Percentiles rank a stretch among this genome's conserved stretches.
Conservation (phyloP, 768 basidiomycete species). For the Lactarius hengduanensis region DNA sequence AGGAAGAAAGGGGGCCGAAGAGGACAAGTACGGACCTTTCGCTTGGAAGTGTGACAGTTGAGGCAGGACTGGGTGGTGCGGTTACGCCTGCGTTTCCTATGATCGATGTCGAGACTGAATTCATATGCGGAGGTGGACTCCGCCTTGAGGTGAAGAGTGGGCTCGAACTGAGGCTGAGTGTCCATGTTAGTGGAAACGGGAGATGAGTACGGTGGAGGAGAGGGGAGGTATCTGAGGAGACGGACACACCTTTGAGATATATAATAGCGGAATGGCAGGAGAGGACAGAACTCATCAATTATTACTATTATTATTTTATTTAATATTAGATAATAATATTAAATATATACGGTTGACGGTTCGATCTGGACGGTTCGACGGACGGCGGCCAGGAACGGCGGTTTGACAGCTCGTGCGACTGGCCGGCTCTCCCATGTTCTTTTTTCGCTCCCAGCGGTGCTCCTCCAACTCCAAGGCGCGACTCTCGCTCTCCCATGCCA, state of each 20-base stretch:
- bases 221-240: slow-evolving; percentile 26
- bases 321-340: slow-evolving; percentile 1
- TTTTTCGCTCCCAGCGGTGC: slow-evolving; percentile 25
- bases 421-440: slow-evolving; percentile 26
- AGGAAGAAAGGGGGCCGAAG: slow-evolving; percentile 11
- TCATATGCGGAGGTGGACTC: slow-evolving; percentile 23
- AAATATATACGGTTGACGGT: slow-evolving; percentile 1
- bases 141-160: slow-evolving; percentile 47
- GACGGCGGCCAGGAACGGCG: slow-evolving; percentile 24
- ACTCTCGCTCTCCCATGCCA: slow-evolving; percentile 28
- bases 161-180: slow-evolving; percentile 19
- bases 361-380: slow-evolving; percentile 15
- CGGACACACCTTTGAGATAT: slow-evolving; percentile 22
- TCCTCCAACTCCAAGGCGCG: slow-evolving; percentile 24
- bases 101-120: slow-evolving; percentile 67
- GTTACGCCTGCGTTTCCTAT: slow-evolving; percentile 84
- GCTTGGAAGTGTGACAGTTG: slow-evolving; percentile 92
- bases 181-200: slow-evolving; percentile 39
- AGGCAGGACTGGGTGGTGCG: slow-evolving; percentile 85
- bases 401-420: slow-evolving; percentile 29
- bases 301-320: not conserved
- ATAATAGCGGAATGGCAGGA: not conserved
- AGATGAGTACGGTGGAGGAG: slow-evolving; percentile 18
- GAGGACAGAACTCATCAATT: not conserved
- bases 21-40: slow-evolving; percentile 59